These are phyloP conservation scores for Diospyros kaki DNA, from an alignment of 148 eudicot genomes.

Conservation along the genomic window DNA sequence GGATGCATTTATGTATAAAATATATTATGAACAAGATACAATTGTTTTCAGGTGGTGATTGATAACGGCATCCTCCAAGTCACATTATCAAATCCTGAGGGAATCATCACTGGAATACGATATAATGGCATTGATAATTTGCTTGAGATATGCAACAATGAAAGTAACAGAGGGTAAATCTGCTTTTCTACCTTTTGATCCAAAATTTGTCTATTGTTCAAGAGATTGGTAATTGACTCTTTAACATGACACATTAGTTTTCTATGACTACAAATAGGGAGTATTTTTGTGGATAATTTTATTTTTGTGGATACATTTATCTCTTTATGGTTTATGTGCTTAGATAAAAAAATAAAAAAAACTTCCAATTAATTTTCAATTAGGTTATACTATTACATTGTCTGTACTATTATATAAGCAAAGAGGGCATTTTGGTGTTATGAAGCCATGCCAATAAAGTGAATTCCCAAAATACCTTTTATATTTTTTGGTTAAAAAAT, in stretches of 20 bases:
- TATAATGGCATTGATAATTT: conserved; percentile 73
- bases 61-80: conserved; percentile 75
- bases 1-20: not conserved
- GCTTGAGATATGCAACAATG: conserved; percentile 60
- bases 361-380: too few relatives aligned
- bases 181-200: conserved; percentile 4
- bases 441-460: too few relatives aligned
- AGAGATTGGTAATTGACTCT: not conserved
- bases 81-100: conserved; percentile 77
- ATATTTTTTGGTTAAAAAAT: too few relatives aligned
- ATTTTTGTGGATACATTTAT: not conserved
- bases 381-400: not conserved
- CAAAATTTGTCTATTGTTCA: not conserved
- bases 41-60: conserved; percentile 53
- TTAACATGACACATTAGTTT: conserved; percentile 6
- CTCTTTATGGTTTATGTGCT: not conserved
- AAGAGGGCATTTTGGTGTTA: too few relatives aligned
- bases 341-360: not conserved
- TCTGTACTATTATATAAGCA: too few relatives aligned
- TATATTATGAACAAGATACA: not conserved
- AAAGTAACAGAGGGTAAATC: conserved; percentile 67
- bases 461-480: too few relatives aligned
- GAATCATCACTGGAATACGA: conserved; percentile 60
- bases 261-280: not conserved
- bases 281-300: not conserved